phyloP scores from a whole-genome alignment of 345 rosid species.

The Euclidium syriacum region DNA sequence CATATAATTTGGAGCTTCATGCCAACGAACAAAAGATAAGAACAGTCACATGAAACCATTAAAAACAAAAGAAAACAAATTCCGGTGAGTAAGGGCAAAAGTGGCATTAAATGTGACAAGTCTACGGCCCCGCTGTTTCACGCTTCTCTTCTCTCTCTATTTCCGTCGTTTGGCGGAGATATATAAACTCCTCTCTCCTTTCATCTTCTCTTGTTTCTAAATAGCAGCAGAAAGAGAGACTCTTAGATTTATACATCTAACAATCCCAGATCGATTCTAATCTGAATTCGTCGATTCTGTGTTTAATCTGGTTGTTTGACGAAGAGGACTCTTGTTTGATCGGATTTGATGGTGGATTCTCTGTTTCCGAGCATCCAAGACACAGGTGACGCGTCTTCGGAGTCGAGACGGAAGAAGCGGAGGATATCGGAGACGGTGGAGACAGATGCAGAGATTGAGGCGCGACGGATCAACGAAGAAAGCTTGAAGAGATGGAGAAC shows the following conservation, averaged over 20 bases:
- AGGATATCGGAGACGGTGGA: constrained; percentile 27
- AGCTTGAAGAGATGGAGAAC: constrained; percentile 56
- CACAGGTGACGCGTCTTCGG: constrained; percentile 27
- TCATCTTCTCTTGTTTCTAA: not conserved
- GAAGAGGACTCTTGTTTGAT: constrained; percentile 13
- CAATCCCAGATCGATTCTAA: not conserved
- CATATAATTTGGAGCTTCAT: not conserved
- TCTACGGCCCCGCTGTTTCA: constrained; percentile 39
- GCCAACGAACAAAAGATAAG: not conserved
- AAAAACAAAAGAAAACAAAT: not conserved
- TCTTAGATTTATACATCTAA: not conserved
- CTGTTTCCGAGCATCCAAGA: constrained; percentile 24
- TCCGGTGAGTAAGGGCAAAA: constrained; percentile 20
- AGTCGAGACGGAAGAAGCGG: constrained; percentile 46
- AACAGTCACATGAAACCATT: not conserved
- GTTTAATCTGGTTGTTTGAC: not conserved
- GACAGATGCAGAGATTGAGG: not conserved
- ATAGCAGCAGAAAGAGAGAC: not conserved
- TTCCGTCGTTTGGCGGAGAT: constrained; percentile 1
- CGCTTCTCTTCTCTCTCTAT: constrained; percentile 27
- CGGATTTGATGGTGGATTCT: constrained; percentile 29
- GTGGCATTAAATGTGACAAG: constrained; percentile 29
- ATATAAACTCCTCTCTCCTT: constrained; percentile 10
- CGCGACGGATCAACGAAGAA: constrained; percentile 21
- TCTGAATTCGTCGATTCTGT: not conserved